phyloP scores from a whole-genome alignment of 2,329 filamentous ascomycete species.

The Botrytis elliptica region DNA sequence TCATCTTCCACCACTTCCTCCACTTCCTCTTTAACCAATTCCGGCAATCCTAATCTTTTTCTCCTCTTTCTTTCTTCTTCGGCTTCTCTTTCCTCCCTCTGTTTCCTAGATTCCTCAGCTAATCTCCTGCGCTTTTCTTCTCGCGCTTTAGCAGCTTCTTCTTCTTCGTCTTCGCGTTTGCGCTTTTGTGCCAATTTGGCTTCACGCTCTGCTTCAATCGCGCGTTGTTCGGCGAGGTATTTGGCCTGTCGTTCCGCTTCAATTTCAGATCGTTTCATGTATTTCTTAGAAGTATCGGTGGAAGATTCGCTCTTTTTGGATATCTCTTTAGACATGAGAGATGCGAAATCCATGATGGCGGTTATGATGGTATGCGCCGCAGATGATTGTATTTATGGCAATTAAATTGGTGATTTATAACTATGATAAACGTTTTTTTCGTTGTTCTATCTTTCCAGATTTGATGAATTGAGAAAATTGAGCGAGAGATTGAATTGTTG shows the following conservation, averaged over 20 bases:
- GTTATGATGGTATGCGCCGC: neutral
- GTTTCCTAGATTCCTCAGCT: slow-evolving; percentile 73
- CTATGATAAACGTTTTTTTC: neutral
- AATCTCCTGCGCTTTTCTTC: slow-evolving; percentile 81
- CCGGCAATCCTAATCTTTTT: slow-evolving; percentile 77
- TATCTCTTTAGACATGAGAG: slow-evolving; percentile 90
- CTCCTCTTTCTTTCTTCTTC: slow-evolving; percentile 71
- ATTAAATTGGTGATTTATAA: neutral
- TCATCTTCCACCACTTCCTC: slow-evolving; percentile 56
- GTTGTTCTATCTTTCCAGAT: neutral
- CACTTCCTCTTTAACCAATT: slow-evolving; percentile 56
- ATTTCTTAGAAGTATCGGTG: slow-evolving; percentile 60
- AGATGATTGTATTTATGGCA: neutral
- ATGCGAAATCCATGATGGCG: slow-evolving; percentile 84
- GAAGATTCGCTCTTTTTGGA: slow-evolving; percentile 66
- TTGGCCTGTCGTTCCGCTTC: slow-evolving; percentile 78
- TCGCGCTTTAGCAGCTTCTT: slow-evolving; percentile 63
- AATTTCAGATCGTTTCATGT: slow-evolving; percentile 78
- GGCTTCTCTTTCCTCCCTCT: slow-evolving; percentile 69
- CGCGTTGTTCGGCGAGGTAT: slow-evolving; percentile 79
- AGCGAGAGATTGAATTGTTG: neutral
- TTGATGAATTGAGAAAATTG: neutral
- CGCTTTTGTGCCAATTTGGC: slow-evolving; percentile 75
- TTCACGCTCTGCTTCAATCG: slow-evolving; percentile 67
- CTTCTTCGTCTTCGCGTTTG: slow-evolving; percentile 83